phyloP scores from a whole-genome alignment of 225 moss, liverwort and hornwort genomes.

The Marchantia polymorpha region DNA sequence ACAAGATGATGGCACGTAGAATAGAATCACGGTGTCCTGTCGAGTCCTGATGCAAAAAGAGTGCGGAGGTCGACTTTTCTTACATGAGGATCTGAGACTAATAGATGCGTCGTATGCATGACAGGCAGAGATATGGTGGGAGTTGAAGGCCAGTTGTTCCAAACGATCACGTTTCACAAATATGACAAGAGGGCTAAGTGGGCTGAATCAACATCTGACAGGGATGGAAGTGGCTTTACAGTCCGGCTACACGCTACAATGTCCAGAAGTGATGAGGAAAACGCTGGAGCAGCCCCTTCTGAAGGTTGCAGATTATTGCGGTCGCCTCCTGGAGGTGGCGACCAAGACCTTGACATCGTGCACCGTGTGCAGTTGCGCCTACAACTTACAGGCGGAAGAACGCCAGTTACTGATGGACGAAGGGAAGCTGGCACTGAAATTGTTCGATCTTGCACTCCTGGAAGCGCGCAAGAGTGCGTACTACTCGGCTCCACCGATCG shows the following conservation, averaged over 20 bases:
- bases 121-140: constrained; percentile 45
- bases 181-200: constrained; percentile 28
- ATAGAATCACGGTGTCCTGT: no score
- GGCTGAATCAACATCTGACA: constrained; percentile 34
- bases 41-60: no score
- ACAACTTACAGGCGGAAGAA: background rate
- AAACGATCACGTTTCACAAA: constrained; percentile 20
- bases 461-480: constrained; percentile 35
- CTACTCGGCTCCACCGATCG: constrained; percentile 7
- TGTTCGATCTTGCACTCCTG: constrained; percentile 23
- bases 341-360: constrained; percentile 15
- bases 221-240: constrained; percentile 46
- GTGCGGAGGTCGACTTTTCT: background rate
- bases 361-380: background rate
- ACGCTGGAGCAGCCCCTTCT: constrained; percentile 22
- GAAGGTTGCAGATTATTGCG: constrained; percentile 24
- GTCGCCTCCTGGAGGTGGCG: constrained; percentile 25
- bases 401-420: constrained; percentile 25
- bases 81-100: background rate
- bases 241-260: constrained; percentile 24
- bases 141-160: constrained; percentile 29
- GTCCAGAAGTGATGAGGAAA: constrained; percentile 23
- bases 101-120: background rate
- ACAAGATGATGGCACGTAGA: background rate
- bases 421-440: constrained; percentile 22